Base-by-base conservation (phyloP, 768 basidiomycete species). In the Tulasnella sp. region DNA sequence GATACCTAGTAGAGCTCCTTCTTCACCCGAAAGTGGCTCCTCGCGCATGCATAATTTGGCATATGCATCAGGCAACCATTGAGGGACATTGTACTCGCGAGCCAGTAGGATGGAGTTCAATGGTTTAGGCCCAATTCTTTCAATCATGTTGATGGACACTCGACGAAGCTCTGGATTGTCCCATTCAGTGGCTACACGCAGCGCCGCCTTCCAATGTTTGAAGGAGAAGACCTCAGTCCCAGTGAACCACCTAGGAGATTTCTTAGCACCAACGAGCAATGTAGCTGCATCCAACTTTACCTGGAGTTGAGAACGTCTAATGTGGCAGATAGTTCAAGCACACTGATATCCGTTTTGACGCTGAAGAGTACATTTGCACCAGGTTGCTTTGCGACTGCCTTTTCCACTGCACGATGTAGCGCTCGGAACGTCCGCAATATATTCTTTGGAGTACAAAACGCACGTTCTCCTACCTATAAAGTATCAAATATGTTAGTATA, bases 51-150 rank as follows among this genome's bases (percentile, higher is more conserved):
- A 51, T 8, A 43, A 19, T 41, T 51, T 39, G 20, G 39, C 49
- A 27, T 25, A 51, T 20, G 39, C 39, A 19, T 37, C 39, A 25
- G 28, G 37, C 12, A 51, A 6, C 49, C 49, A 51, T 43, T 51
- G 22, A 28, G 40, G 32, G 19, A 51, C 49, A 13, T n/a, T 15
- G 33, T 41, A 51, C 10, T 3, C 2, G 8, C 31, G 19, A 5
- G 49, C 49, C 6, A 51, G 1, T 16, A 4, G 27, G 16, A 51
- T 29, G 9, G 39, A 33, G 27, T 28, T 22, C 22, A 51, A 19
- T 7, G 49, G 49, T 1, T 51, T 41, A 31, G 2, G 3, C 9
- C n/a, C 15, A 13, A 47, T 47, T 4, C 7, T 19, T 10, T 40
- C 48, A 12, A 51, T 39, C n/a, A n/a, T 3, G 40, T 46, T 13